Conservation (phyloP, 2,329 filamentous ascomycete genomes). For the Aspergillus sp. region DNA sequence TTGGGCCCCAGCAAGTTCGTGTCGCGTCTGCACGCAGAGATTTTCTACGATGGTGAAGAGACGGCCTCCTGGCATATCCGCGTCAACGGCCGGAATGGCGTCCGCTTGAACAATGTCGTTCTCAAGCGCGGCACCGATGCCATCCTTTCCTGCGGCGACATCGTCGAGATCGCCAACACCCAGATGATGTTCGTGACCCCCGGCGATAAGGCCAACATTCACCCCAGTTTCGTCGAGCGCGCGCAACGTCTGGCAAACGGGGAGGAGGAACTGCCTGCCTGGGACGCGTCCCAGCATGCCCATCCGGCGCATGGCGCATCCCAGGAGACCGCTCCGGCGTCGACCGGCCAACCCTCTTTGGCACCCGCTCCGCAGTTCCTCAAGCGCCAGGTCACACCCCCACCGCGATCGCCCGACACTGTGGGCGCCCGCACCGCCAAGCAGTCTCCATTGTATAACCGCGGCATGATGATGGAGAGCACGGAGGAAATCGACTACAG, state of each 20-base stretch:
- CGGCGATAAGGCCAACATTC: conserved; percentile 67
- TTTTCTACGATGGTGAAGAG: conserved; percentile 68
- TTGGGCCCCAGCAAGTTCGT: conserved; percentile 80
- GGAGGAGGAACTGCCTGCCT: conserved; percentile 35
- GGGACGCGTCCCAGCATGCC: conserved; percentile 39
- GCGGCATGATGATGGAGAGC: conserved; percentile 54
- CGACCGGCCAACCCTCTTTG: conserved; percentile 33
- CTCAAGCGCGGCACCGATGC: conserved; percentile 67
- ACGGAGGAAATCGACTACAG: conserved; percentile 60
- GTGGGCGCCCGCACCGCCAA: conserved; percentile 40
- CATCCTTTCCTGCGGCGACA: conserved; percentile 76
- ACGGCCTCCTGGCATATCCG: conserved; percentile 72
- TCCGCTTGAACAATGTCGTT: conserved; percentile 74
- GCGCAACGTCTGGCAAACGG: conserved; percentile 51
- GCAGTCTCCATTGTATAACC: conserved; percentile 49
- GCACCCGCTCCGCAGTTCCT: conserved; percentile 45
- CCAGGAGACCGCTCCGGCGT: conserved; percentile 11
- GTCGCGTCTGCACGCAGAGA: conserved; percentile 72
- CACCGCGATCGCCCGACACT: conserved; percentile 40
- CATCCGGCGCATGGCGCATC: conserved; percentile 29
- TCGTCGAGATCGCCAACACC: conserved; percentile 86
- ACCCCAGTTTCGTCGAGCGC: conserved; percentile 67
- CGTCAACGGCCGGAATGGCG: conserved; percentile 88
- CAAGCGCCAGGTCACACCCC: conserved; percentile 44
- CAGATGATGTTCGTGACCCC: conserved; percentile 99